Base-by-base conservation (phyloP, 495 filamentous ascomycete species). In the Aspergillus bridgeri region DNA sequence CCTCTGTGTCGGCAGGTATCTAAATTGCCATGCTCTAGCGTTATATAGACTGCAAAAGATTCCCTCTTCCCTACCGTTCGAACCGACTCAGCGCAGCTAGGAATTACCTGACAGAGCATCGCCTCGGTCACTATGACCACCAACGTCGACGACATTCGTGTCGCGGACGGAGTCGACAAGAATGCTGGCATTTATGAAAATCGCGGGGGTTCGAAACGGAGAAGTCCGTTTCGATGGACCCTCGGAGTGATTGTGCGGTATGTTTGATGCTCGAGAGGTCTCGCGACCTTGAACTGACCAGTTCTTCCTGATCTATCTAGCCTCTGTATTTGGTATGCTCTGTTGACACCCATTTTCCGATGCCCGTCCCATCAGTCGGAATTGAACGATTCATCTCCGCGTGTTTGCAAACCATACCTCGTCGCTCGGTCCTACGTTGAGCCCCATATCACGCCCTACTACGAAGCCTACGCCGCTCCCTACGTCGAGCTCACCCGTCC, bases 401-500 rank as follows among this genome's bases (percentile, higher is more conserved):
- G 72, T 50, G 83, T 98, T 27, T 99, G 95, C 79, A 87, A 86
- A 65, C 89, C 90, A 4, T 95, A 93, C 66, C 82, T 96, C 51
- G 78, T 85, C 49, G 74, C 84, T 51, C 85, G 86, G 56, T 81
- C 86, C 3, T 79, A 87, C 42, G 73, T 90, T 48, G 72, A 82
- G 24, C 94, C 95, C 7, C 86, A 94, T 67, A 61, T 95, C 33
- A 78, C 84, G 47, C 95, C 95, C 21, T 97, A 96, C 74, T 98
- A 96, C 68, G 76, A 92, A 58, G 65, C 79, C 29, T 96, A 96
- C 63, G 86, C 86, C 6, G 88, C 87, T 2, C 91, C 89, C 13
- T 91, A 96, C 62, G 83, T 96, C 49, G 83, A 91, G n/a, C 65
- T 81, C 22, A 88, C 81, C 23, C 82, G 83, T 29, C 92, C 92